Conservation (phyloP, 2,329 filamentous ascomycete genomes). For the Exophiala lecanii-corni region DNA sequence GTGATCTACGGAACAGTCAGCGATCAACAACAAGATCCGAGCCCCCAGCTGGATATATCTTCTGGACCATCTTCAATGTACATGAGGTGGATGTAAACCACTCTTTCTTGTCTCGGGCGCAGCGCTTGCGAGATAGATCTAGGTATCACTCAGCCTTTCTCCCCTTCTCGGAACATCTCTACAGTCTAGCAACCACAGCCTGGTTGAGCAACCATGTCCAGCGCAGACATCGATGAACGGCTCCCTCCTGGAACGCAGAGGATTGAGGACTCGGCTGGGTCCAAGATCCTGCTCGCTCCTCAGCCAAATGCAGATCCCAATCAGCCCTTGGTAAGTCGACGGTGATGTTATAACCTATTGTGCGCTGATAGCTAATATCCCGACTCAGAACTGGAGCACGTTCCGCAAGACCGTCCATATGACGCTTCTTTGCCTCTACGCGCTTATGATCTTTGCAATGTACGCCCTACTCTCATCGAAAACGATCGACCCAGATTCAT, state of each 20-base stretch:
- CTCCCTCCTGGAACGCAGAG: slow-evolving; percentile 22
- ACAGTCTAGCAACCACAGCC: too few species aligned
- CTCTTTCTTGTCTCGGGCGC: too few species aligned
- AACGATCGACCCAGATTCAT: too few species aligned
- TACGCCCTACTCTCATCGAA: slow-evolving; percentile 14
- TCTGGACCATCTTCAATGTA: too few species aligned
- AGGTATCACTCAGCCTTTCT: too few species aligned
- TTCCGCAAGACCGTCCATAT: slow-evolving; percentile 29
- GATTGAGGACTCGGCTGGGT: slow-evolving; percentile 15
- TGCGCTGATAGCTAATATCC: neutral
- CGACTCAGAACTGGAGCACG: slow-evolving; percentile 23
- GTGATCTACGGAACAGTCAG: too few species aligned
- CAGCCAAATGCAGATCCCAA: slow-evolving; percentile 29
- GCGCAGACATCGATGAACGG: slow-evolving; percentile 5
- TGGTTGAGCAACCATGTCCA: too few species aligned
- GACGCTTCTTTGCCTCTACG: slow-evolving; percentile 28
- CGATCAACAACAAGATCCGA: too few species aligned
- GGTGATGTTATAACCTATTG: neutral
- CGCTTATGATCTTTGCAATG: slow-evolving; percentile 29
- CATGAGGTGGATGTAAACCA: too few species aligned
- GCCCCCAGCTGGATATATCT: too few species aligned
- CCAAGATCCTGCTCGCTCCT: slow-evolving; percentile 25
- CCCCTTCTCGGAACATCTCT: too few species aligned
- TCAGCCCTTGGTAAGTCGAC: slow-evolving; percentile 26
- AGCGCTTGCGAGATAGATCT: too few species aligned